phyloP scores from a whole-genome alignment of 2,329 filamentous ascomycete genomes.

The Seiridium unicorne region DNA sequence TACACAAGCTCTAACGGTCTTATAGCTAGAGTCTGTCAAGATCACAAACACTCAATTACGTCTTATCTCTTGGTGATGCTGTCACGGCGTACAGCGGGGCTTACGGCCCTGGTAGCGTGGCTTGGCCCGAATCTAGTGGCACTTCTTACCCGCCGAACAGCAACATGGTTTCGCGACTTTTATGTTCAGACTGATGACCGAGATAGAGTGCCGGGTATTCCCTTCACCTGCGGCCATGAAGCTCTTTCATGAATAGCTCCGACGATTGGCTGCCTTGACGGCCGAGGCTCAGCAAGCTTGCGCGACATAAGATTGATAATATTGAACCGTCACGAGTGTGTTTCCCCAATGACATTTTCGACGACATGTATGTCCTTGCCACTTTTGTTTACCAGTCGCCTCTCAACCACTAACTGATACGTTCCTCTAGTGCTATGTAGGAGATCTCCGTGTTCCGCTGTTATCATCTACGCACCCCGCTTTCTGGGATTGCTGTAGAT shows the following conservation, averaged over 20 bases:
- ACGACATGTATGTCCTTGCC: too few relatives aligned
- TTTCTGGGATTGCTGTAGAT: background rate
- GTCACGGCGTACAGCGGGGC: background rate
- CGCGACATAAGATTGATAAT: background rate
- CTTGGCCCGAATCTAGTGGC: background rate
- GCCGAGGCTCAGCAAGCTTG: background rate
- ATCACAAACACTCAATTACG: background rate
- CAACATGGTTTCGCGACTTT: background rate
- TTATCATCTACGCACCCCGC: background rate
- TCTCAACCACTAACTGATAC: background rate
- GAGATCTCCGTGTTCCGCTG: background rate
- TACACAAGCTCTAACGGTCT: background rate
- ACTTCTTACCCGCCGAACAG: background rate
- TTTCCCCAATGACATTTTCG: too few relatives aligned
- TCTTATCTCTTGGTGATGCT: conserved; percentile 1
- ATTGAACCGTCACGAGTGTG: background rate
- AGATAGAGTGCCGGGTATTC: background rate
- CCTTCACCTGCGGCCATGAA: background rate
- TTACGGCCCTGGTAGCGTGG: background rate
- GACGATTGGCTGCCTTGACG: background rate
- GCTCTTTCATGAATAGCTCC: background rate
- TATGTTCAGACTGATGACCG: background rate
- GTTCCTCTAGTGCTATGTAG: background rate
- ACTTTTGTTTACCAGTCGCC: too few relatives aligned
- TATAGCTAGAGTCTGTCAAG: background rate